Evolutionary conservation across 768 basidiomycete species (phyloP).

Genomic region (Heimioporus sp.): DNA sequence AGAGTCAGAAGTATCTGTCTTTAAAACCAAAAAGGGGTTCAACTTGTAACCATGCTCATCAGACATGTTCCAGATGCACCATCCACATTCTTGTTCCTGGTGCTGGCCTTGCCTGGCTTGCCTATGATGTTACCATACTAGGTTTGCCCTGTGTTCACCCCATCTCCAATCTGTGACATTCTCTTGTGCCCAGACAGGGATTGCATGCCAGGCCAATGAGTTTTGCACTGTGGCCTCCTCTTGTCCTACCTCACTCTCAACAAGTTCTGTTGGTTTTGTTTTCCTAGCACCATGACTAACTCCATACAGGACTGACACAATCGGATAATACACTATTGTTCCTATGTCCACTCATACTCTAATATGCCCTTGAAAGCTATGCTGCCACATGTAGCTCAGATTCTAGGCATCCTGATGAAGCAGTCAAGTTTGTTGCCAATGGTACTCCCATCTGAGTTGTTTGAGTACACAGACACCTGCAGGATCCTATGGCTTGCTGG

Average conservation of each 20-base stretch:
- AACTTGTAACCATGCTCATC: too few relatives aligned
- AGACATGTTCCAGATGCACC: slow-evolving; percentile 44
- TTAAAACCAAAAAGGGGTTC: too few relatives aligned
- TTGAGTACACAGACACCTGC: slow-evolving; percentile 46
- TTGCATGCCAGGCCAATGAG: slow-evolving; percentile 91
- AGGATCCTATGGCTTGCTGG: slow-evolving; percentile 82
- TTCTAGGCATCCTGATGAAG: slow-evolving; percentile 96
- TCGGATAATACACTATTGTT: slow-evolving; percentile 79
- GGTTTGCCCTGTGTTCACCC: too few relatives aligned
- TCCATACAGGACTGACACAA: slow-evolving; percentile 51
- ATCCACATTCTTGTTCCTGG: slow-evolving; percentile 86
- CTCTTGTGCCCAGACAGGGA: slow-evolving; percentile 58
- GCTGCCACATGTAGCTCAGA: slow-evolving; percentile 63
- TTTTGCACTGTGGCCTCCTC: slow-evolving; percentile 94
- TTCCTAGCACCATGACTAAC: too few relatives aligned
- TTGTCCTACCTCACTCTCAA: slow-evolving; percentile 90
- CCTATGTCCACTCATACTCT: slow-evolving; percentile 91
- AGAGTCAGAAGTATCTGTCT: too few relatives aligned
- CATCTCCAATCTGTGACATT: neutral
- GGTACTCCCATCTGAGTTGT: slow-evolving; percentile 72
- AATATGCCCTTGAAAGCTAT: slow-evolving; percentile 61
- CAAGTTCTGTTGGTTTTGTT: too few relatives aligned
- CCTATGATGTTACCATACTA: slow-evolving; percentile 81
- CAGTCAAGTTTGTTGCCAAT: too few relatives aligned
- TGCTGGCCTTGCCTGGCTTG: slow-evolving; percentile 83